Percentiles rank a stretch among this genome's conserved stretches.
Evolutionary conservation across 139 green algal species (phyloP).

Genomic region (Microglena sp.): DNA sequence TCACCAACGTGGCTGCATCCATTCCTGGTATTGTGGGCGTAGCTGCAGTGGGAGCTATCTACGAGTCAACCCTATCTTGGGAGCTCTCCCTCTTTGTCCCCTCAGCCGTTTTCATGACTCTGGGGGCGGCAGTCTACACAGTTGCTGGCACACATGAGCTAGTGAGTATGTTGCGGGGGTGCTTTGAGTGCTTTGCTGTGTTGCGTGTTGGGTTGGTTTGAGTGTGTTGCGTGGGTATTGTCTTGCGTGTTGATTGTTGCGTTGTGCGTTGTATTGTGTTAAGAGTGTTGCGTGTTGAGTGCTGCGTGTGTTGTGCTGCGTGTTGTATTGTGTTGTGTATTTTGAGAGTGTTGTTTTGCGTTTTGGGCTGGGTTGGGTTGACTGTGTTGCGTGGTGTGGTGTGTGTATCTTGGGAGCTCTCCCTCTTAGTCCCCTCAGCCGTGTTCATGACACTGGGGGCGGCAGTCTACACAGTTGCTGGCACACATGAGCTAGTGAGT

Average conservation of each 20-base stretch:
- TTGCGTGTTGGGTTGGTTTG: too few relatives aligned
- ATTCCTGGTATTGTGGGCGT: slow-evolving; percentile 88
- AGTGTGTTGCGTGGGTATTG: too few relatives aligned
- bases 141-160: slow-evolving; percentile 28
- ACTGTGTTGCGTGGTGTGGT: too few relatives aligned
- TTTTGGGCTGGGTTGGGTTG: too few relatives aligned
- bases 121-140: slow-evolving; percentile 38
- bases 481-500: slow-evolving; percentile 31
- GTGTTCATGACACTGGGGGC: slow-evolving; percentile 61
- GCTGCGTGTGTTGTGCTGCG: too few relatives aligned
- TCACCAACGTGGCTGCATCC: slow-evolving; percentile 86
- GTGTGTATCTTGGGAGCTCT: slow-evolving; percentile 60
- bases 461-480: slow-evolving; percentile 30
- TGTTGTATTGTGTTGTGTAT: too few relatives aligned
- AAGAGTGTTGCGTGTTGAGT: too few relatives aligned
- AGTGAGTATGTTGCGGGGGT: too few relatives aligned
- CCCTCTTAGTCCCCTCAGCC: slow-evolving; percentile 72
- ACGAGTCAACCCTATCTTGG: slow-evolving; percentile 69
- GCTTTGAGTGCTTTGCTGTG: too few relatives aligned
- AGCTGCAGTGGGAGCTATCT: slow-evolving; percentile 50
- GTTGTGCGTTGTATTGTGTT: too few relatives aligned
- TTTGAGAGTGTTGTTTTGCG: too few relatives aligned
- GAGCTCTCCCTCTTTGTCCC: slow-evolving; percentile 70
- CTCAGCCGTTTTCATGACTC: slow-evolving; percentile 59
- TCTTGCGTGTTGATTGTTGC: too few relatives aligned